Percentiles rank a stretch among this genome's conserved stretches.
Evolutionary conservation across 257 asterid species (phyloP).

Genomic region (Lycium barbarum): DNA sequence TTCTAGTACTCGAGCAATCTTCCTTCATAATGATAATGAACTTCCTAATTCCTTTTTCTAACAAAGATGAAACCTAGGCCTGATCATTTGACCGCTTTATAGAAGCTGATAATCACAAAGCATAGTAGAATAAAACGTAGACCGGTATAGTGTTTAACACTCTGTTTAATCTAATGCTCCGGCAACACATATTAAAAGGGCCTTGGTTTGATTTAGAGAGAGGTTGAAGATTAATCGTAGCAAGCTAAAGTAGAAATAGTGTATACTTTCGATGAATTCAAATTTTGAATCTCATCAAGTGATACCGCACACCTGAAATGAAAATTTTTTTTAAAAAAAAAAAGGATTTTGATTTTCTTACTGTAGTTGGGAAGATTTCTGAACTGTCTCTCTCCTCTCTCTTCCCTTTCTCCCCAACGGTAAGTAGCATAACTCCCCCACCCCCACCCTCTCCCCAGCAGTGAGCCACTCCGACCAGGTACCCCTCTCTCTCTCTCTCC

Average conservation of each 20-base stretch:
- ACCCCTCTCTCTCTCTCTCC: no score
- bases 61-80: neutral
- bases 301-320: neutral
- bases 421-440: no score
- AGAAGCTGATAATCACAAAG: neutral
- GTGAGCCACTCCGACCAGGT: no score
- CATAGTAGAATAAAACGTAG: neutral
- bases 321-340: neutral
- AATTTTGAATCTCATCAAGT: slow-evolving; percentile 8
- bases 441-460: no score
- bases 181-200: slow-evolving; percentile 7
- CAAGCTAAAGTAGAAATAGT: neutral
- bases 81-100: neutral
- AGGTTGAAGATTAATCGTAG: neutral
- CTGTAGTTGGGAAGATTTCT: no score
- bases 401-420: no score
- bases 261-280: neutral
- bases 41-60: neutral
- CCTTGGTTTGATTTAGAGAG: neutral
- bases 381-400: no score
- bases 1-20: neutral
- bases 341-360: no score
- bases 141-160: neutral
- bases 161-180: neutral
- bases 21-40: neutral